phyloP scores from a whole-genome alignment of 1,139 yeast species.

The Suhomyces choctaworum region DNA sequence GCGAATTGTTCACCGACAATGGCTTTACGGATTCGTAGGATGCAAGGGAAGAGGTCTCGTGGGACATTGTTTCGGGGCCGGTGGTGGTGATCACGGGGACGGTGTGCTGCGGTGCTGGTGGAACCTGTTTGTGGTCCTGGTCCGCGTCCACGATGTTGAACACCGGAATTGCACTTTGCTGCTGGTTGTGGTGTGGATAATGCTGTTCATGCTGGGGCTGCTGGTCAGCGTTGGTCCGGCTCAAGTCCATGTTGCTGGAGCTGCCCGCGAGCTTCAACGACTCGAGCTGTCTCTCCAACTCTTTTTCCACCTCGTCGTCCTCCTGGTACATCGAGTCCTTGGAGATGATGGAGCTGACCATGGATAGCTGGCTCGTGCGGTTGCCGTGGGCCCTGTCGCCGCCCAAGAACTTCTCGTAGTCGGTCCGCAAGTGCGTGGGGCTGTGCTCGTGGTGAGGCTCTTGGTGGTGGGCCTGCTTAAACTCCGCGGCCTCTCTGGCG shows the following conservation, averaged over 20 bases:
- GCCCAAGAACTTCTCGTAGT: conserved; percentile 34
- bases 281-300: conserved; percentile 43
- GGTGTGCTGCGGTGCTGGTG: conserved; percentile 1
- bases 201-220: neutral
- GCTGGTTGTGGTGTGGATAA: neutral
- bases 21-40: conserved; percentile 29
- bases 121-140: neutral
- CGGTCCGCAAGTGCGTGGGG: conserved; percentile 19
- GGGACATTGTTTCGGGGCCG: conserved; percentile 2
- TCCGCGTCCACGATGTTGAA: conserved; percentile 19
- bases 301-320: conserved; percentile 42
- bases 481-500: neutral
- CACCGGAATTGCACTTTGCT: conserved; percentile 15
- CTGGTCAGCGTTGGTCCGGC: neutral
- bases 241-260: conserved; percentile 5
- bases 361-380: conserved; percentile 41
- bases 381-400: conserved; percentile 11
- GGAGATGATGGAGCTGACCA: conserved; percentile 47
- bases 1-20: conserved; percentile 27
- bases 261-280: conserved; percentile 33
- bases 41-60: conserved; percentile 18
- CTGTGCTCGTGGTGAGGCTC: conserved; percentile 20
- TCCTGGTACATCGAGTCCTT: conserved; percentile 30
- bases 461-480: neutral
- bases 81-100: conserved; percentile 9